Conservation (phyloP, 352 stramenopile species). For the Phytophthora constricta region DNA sequence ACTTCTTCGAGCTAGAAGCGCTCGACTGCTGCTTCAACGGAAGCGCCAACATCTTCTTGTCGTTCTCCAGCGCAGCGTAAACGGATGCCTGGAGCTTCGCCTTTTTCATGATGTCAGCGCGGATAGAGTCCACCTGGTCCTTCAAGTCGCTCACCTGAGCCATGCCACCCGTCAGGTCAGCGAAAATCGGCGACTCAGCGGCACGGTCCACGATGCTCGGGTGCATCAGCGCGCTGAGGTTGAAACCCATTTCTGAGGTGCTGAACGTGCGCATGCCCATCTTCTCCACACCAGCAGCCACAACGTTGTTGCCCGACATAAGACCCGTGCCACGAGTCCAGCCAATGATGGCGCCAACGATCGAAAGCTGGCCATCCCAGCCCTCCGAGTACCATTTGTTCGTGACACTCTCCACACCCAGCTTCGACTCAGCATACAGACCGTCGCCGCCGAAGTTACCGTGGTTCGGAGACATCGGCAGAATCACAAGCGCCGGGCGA, state of each 20-base stretch:
- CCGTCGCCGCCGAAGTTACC: conserved; percentile 88
- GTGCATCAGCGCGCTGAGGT: conserved; percentile 85
- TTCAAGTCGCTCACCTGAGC: conserved; percentile 79
- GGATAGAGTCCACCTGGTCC: conserved; percentile 62
- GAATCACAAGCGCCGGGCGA: conserved; percentile 75
- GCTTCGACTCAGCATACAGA: conserved; percentile 91
- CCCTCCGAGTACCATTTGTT: conserved; percentile 88
- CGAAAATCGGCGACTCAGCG: conserved; percentile 75
- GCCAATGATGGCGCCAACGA: conserved; percentile 86
- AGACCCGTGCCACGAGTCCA: conserved; percentile 89
- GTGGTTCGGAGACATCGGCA: conserved; percentile 89
- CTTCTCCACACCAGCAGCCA: conserved; percentile 84
- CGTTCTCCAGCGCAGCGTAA: conserved; percentile 42
- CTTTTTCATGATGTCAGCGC: conserved; percentile 57
- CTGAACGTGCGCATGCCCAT: conserved; percentile 87
- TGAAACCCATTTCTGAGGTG: conserved; percentile 90
- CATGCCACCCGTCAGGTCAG: conserved; percentile 84
- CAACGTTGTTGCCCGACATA: conserved; percentile 90
- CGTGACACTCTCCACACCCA: conserved; percentile 87
- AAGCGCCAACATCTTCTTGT: conserved; percentile 42
- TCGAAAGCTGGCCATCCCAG: conserved; percentile 86
- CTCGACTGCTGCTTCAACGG: conserved; percentile 24
- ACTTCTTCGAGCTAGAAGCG: conserved; percentile 24
- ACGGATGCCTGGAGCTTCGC: conserved; percentile 63
- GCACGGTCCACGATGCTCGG: conserved; percentile 78